A percentile compares a stretch with the other conserved stretches of the same genome.
These are phyloP conservation scores for Xerocomus amazonicus DNA, from an alignment of 1,284 basidiomycete genomes.

Conservation along the genomic window DNA sequence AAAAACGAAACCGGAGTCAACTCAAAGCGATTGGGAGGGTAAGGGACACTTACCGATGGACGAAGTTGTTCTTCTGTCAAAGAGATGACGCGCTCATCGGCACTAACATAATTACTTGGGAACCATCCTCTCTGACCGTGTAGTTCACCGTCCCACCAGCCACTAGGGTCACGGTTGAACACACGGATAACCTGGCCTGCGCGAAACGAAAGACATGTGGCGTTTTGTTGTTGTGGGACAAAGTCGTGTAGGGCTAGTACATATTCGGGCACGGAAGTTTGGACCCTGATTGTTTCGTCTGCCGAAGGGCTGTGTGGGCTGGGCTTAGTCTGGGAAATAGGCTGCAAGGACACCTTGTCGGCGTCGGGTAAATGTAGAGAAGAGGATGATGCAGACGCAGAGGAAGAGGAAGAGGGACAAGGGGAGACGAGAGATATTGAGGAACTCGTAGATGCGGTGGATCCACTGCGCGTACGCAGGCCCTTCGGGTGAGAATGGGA, in stretches of 20 bases:
- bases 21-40: constrained; percentile 1
- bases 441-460: constrained; percentile 53
- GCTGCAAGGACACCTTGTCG: constrained; percentile 4
- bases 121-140: constrained; percentile 93
- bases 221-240: constrained; percentile 62
- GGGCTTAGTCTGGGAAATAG: constrained; percentile 13
- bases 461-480: constrained; percentile 43
- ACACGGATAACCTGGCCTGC: constrained; percentile 91
- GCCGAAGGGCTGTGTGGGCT: constrained; percentile 36
- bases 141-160: constrained; percentile 99
- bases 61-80: constrained; percentile 50
- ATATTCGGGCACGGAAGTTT: constrained; percentile 47
- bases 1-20: constrained; percentile 1
- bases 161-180: constrained; percentile 80
- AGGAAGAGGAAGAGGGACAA: constrained; percentile 48
- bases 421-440: constrained; percentile 54
- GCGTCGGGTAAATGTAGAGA: constrained; percentile 41
- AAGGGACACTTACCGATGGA: constrained; percentile 40
- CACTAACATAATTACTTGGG: constrained; percentile 87
- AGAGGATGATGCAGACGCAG: constrained; percentile 46
- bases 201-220: constrained; percentile 84
- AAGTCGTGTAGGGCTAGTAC: constrained; percentile 91
- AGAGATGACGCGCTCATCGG: constrained; percentile 51
- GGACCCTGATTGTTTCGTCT: constrained; percentile 44
- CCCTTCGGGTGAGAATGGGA: constrained; percentile 11